phyloP scores from a whole-genome alignment of 208 protist genomes.

The Acanthamoeba lenticulata region DNA sequence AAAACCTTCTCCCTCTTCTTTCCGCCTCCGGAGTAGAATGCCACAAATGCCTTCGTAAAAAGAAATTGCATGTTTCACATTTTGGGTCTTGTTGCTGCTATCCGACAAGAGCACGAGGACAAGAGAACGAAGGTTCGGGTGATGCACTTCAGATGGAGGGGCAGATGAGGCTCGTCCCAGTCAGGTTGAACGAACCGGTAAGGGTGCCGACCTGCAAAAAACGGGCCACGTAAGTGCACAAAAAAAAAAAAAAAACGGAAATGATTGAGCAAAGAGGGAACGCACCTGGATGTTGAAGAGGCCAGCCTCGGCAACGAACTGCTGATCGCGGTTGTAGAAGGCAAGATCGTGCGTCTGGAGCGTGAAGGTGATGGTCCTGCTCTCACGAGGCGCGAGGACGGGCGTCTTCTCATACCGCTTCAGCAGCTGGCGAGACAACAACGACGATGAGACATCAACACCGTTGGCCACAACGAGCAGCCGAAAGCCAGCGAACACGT shows the following conservation, averaged over 20 bases:
- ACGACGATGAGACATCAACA: too few species aligned
- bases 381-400: not conserved
- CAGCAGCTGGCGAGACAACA: not conserved
- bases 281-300: not conserved
- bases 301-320: slow-evolving; percentile 37
- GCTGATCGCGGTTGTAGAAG: slow-evolving; percentile 47
- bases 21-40: too few species aligned
- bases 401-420: slow-evolving; percentile 33
- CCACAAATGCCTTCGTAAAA: not conserved
- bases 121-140: too few species aligned
- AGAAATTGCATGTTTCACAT: too few species aligned
- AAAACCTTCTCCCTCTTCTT: not conserved
- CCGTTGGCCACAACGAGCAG: not conserved
- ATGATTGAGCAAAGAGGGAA: not conserved
- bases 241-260: not conserved
- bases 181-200: not conserved
- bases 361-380: not conserved
- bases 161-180: not conserved
- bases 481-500: not conserved
- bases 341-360: not conserved
- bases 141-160: not conserved
- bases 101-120: too few species aligned
- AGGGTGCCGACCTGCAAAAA: not conserved
- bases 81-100: too few species aligned
- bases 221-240: not conserved